Base-by-base conservation (phyloP, 768 basidiomycete species). In the Mycena rosella region DNA sequence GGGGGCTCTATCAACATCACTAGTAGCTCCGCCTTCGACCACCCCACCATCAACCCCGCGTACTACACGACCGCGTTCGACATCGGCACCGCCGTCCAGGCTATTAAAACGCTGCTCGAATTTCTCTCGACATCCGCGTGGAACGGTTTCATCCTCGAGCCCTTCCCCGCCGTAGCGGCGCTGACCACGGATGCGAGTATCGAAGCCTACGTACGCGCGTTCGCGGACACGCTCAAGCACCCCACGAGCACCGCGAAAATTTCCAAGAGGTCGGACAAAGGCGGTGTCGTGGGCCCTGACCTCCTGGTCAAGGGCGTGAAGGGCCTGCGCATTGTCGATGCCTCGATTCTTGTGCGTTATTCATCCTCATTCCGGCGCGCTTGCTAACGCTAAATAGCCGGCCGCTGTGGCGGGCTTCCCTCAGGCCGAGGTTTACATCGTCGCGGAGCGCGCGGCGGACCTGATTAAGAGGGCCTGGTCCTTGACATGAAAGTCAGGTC, bases 311-410 rank as follows among this genome's bases (percentile, higher is more conserved):
- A 65, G 49, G 63, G 63, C 2, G 56, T 44, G 3, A n/a, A 18
- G 24, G 55, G 60, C 15, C 34, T 72, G 38, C 27, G 70, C 7
- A 40, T 72, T 5, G 67, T 72, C 9, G 70, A 72, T 34, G 70
- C 67, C 2, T 72, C 70, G 30, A 47, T 72, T 4, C 38, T 72
- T 17, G 51, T 53, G 32, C 30, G 51, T 53, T 34, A 6, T 40
- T 55, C 17, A 38, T 55, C 36, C 32, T 9, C 20, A 34, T 20
- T 26, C 27, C 27, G 5, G 47, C 15, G 10, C 38, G 10, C 14
- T 15, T 17, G 26, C 15, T 27, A 14, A 26, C 15, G 38, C 20
- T 29, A 38, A 3, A 38, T 38, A 55, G 54, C 54, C 54, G n/a
- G 3, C 10, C 26, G 34, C 54, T 9, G 15, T 30, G 2, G 54